Percentiles rank a stretch among this genome's conserved stretches.
These are phyloP conservation scores for Talaromyces nanjingensis DNA, from an alignment of 495 filamentous ascomycete genomes.

Conservation along the genomic window DNA sequence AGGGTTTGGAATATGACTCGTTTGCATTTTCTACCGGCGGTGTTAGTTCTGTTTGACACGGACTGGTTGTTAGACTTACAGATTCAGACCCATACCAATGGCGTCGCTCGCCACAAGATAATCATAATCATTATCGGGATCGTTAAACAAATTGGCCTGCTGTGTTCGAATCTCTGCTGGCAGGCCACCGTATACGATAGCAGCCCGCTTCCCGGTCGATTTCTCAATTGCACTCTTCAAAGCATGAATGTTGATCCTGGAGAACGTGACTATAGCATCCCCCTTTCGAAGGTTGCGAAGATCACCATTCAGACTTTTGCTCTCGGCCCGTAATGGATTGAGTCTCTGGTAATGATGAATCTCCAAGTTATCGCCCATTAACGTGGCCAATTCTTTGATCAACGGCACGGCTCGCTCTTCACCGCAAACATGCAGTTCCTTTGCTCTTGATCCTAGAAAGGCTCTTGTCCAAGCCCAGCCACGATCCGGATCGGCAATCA, in stretches of 20 bases:
- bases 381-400: constrained; percentile 69
- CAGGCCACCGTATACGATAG: constrained; percentile 86
- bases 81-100: constrained; percentile 94
- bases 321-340: constrained; percentile 63
- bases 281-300: constrained; percentile 70
- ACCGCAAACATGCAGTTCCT: constrained; percentile 90
- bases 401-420: constrained; percentile 77
- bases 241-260: constrained; percentile 70
- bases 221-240: constrained; percentile 73
- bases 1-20: constrained; percentile 80
- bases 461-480: constrained; percentile 98
- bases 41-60: constrained; percentile 2
- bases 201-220: constrained; percentile 67
- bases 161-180: constrained; percentile 89
- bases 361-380: constrained; percentile 73
- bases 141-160: constrained; percentile 89
- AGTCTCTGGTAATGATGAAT: constrained; percentile 78
- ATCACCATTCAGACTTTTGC: constrained; percentile 51
- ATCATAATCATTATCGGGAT: constrained; percentile 90
- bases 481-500: constrained; percentile 73
- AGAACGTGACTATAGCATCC: constrained; percentile 85
- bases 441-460: constrained; percentile 74
- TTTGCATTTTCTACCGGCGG: constrained; percentile 60
- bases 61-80: constrained; percentile 40
- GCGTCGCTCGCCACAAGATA: constrained; percentile 91